Evolutionary conservation across 305 asterid genomes (phyloP), one percentile per base, ranked within the genome.

Genomic region (Ajuga reptans): DNA sequence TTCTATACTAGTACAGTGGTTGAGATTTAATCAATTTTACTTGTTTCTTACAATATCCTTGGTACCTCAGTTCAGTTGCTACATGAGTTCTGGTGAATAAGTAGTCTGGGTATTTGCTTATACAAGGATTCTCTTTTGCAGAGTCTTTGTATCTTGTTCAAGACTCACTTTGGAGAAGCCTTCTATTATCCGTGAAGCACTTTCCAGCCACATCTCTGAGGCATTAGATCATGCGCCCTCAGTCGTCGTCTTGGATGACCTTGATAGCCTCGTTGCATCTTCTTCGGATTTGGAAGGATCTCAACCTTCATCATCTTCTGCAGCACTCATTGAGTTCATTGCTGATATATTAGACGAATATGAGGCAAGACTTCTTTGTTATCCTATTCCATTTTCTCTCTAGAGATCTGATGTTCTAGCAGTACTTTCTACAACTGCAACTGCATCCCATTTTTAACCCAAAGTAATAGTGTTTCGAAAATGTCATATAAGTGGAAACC

Each of bases 171-270:
- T 86, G 76, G 96, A 91, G 82, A 93, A 91, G 85, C 95, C 89
- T 79, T 77, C 86, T 42, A 71, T 84, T 37, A 76, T 86, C 71
- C 96, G 84, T 68, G 90, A 85, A 80, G 80, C 81, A 51, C 82
- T 93, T 77, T 82, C 90, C 31, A 78, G 84, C 62, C 81, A 80
- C 81, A 81, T 89, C 61, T 75, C 96, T 47, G 95, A 91, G 79
- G 99, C 96, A 39, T 74, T 91, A 67, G 96, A 91, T 81, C 89
- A 82, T 82, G 87, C 96, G 34, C 99, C 99, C 72, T 91, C 99
- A 51, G 82, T 89, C 73, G 67, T 93, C 57, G 68, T 93, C 73
- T 86, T 93, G 80, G 99, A 93, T 83, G 99, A 93, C 87, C 88
- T 93, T 79, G 99, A 93, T 72, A 80, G 89, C 85, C 90, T 93